Conservation (phyloP, 2,329 filamentous ascomycete genomes). For the Xylariaceae sp. region DNA sequence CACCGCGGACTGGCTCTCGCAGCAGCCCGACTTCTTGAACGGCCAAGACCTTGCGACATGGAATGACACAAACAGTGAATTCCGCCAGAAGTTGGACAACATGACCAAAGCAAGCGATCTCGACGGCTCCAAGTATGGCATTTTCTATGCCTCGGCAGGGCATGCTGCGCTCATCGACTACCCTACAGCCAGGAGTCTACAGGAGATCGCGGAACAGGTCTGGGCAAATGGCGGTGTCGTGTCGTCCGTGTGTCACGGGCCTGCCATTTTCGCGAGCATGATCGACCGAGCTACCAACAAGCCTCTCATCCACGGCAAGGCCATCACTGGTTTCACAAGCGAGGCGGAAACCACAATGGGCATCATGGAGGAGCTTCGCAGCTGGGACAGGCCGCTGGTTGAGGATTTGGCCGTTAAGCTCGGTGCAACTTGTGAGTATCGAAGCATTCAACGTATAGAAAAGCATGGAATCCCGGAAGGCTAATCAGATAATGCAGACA, state of each 20-base stretch:
- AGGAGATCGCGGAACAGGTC: slow-evolving; percentile 40
- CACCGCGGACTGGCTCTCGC: slow-evolving; percentile 43
- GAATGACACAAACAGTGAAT: slow-evolving; percentile 40
- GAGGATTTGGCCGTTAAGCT: slow-evolving; percentile 32
- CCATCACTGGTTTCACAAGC: slow-evolving; percentile 39
- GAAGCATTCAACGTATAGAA: too few relatives aligned
- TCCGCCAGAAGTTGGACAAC: slow-evolving; percentile 44
- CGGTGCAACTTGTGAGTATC: slow-evolving; percentile 12
- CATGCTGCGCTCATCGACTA: slow-evolving; percentile 48
- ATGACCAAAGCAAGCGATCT: slow-evolving; percentile 38
- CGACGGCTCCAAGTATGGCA: slow-evolving; percentile 32
- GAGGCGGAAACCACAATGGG: slow-evolving; percentile 36
- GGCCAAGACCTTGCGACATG: slow-evolving; percentile 39
- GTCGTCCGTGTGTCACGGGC: slow-evolving; percentile 41
- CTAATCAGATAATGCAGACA: too few relatives aligned
- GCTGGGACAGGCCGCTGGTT: slow-evolving; percentile 33
- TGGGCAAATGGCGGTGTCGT: slow-evolving; percentile 41
- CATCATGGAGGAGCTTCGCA: slow-evolving; percentile 31
- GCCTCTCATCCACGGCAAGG: slow-evolving; percentile 37
- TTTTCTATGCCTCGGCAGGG: slow-evolving; percentile 43
- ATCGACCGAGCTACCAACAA: slow-evolving; percentile 32
- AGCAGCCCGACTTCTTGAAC: slow-evolving; percentile 40
- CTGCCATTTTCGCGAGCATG: slow-evolving; percentile 37
- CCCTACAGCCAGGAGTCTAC: slow-evolving; percentile 39
- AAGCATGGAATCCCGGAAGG: too few relatives aligned